phyloP scores from a whole-genome alignment of 1,139 yeast species.

The Kurtzmaniella quercitrusa region DNA sequence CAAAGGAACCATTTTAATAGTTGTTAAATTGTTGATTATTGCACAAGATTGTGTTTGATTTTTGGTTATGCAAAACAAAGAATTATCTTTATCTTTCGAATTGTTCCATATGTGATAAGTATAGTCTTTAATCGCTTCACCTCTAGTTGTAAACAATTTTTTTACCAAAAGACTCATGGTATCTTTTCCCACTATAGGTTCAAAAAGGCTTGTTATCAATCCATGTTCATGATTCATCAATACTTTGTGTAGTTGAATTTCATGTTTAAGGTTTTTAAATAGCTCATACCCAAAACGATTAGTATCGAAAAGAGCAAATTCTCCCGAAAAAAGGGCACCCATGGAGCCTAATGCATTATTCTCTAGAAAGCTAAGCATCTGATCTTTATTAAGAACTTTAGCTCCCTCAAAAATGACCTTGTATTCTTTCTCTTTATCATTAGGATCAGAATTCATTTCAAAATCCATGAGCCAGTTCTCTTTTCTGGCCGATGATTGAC shows the following conservation, averaged over 20 bases:
- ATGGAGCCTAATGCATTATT: not conserved
- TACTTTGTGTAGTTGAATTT: not conserved
- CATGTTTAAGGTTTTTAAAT: not conserved
- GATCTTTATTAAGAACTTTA: not conserved
- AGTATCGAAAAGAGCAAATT: not conserved
- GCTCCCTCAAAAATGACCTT: not conserved
- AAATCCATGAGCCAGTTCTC: not conserved
- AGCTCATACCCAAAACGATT: not conserved
- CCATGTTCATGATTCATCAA: not conserved
- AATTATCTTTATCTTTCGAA: not conserved
- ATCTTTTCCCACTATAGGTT: not conserved
- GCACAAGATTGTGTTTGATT: not conserved
- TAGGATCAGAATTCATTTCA: not conserved
- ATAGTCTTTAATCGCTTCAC: not conserved
- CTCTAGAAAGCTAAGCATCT: not conserved
- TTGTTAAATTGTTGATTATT: not conserved
- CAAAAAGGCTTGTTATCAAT: not conserved
- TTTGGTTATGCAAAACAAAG: not conserved
- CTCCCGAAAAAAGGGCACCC: not conserved
- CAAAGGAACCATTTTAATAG: not conserved
- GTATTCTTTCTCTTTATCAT: not conserved
- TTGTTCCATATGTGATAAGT: not conserved
- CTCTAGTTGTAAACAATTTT: not conserved
- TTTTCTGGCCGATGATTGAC: not conserved
- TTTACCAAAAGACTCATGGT: conserved; percentile 5